Evolutionary conservation across 371 early-diverging fungal species (phyloP).

Genomic region (Vairimorpha necatrix): DNA sequence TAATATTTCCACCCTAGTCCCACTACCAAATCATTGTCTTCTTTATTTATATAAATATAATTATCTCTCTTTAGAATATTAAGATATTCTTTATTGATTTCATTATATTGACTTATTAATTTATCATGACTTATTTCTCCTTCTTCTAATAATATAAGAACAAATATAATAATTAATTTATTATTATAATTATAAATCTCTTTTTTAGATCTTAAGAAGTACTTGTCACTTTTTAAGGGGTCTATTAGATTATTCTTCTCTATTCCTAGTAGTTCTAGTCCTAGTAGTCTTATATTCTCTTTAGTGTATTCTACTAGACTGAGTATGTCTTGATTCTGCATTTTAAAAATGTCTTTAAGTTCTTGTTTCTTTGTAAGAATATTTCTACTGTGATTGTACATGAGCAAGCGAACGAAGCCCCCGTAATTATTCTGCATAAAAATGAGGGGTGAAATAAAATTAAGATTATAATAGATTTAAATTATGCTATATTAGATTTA

Average conservation of each 20-base stretch:
- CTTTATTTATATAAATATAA: background rate
- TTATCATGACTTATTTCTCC: too few relatives aligned
- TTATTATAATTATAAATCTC: background rate
- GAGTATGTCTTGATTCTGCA: conserved; percentile 1
- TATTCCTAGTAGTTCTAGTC: conserved; percentile 32
- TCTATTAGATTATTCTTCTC: conserved; percentile 1
- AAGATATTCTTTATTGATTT: background rate
- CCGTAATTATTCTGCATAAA: conserved; percentile 20
- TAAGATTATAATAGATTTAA: background rate
- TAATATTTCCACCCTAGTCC: background rate
- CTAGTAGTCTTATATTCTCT: background rate
- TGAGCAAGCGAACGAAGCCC: conserved; percentile 24
- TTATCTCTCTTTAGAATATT: conserved; percentile 1
- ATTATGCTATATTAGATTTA: too few relatives aligned
- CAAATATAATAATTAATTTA: background rate
- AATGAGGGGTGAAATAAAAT: background rate
- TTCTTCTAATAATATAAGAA: background rate
- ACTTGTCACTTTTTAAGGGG: conserved; percentile 8
- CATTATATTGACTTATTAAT: background rate
- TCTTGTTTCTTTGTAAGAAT: conserved; percentile 8
- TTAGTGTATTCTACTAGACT: conserved; percentile 1
- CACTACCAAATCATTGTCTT: background rate
- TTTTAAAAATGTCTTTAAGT: background rate
- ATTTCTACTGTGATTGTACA: conserved; percentile 4
- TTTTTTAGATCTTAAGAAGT: background rate